phyloP scores from a whole-genome alignment of 1,284 basidiomycete genomes.

The Erythrobasidium hasegawianum region DNA sequence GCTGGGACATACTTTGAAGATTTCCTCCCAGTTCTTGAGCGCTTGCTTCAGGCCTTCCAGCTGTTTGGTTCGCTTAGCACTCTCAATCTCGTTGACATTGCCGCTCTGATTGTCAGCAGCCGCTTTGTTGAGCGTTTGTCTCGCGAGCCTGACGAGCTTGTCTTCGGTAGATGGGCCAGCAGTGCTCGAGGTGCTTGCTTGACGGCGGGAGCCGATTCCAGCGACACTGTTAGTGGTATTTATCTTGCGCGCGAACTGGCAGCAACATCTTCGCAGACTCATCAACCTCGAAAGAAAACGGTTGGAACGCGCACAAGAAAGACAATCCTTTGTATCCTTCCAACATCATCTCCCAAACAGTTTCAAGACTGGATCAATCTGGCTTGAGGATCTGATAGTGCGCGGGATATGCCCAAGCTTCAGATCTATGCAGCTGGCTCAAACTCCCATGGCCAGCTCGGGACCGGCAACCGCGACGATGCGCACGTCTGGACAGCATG shows the following conservation, averaged over 20 bases:
- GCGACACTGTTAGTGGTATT: no score
- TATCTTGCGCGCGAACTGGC: no score
- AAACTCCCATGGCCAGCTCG: slow-evolving; percentile 72
- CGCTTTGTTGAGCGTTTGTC: slow-evolving; percentile 31
- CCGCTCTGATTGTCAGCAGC: neutral
- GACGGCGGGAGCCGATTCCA: neutral
- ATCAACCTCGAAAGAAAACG: no score
- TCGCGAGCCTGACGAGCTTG: slow-evolving; percentile 31
- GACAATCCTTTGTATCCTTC: no score
- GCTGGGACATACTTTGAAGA: slow-evolving; percentile 6
- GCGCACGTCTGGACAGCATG: slow-evolving; percentile 58
- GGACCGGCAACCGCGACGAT: slow-evolving; percentile 59
- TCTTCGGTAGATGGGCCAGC: slow-evolving; percentile 11
- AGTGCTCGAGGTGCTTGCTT: neutral
- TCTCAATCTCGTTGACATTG: slow-evolving; percentile 8
- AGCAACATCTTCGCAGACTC: no score
- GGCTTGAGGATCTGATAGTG: no score
- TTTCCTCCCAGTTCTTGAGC: slow-evolving; percentile 27
- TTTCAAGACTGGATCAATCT: no score
- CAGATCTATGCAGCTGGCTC: slow-evolving; percentile 62
- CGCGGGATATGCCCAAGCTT: slow-evolving; percentile 21
- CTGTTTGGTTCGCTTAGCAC: slow-evolving; percentile 19
- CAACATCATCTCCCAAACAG: no score
- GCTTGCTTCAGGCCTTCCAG: slow-evolving; percentile 25
- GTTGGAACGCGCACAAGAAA: no score